These are phyloP conservation scores for Crucibulum laeve DNA, from an alignment of 768 basidiomycete species.

Conservation along the genomic window DNA sequence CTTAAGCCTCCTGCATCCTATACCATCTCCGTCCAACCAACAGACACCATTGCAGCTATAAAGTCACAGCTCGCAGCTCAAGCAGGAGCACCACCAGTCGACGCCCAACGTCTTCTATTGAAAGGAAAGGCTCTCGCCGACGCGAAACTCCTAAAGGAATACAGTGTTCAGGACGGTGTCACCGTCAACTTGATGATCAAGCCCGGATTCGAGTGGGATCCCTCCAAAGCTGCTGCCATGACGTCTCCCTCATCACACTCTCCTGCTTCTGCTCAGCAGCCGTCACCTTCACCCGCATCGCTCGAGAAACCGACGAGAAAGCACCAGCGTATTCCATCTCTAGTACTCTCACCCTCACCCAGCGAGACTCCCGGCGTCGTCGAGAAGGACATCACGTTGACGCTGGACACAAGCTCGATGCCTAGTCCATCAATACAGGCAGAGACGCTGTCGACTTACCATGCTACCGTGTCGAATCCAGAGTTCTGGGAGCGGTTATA, in stretches of 20 bases:
- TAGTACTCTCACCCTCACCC: conserved; percentile 75
- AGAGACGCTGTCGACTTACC: conserved; percentile 53
- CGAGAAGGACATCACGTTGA: conserved; percentile 66
- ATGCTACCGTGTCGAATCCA: conserved; percentile 67
- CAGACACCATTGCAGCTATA: conserved; percentile 80
- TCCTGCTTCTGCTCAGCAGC: conserved; percentile 13
- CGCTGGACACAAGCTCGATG: conserved; percentile 50
- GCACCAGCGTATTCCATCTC: conserved; percentile 71
- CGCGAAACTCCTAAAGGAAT: conserved; percentile 86
- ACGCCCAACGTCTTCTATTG: conserved; percentile 80
- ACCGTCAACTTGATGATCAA: conserved; percentile 87
- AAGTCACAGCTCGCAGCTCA: conserved; percentile 71
- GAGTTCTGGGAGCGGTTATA: conserved; percentile 76
- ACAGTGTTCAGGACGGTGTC: conserved; percentile 75
- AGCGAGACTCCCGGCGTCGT: conserved; percentile 30
- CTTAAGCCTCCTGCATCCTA: conserved; percentile 81
- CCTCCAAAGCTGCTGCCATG: conserved; percentile 18
- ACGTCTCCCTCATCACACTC: conserved; percentile 9
- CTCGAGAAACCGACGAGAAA: conserved; percentile 25
- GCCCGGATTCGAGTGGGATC: conserved; percentile 65
- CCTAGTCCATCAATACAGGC: conserved; percentile 33
- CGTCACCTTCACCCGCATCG: conserved; percentile 14
- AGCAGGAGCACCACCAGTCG: conserved; percentile 68
- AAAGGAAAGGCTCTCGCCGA: conserved; percentile 95
- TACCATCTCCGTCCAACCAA: conserved; percentile 65